A percentile compares a stretch with the other conserved stretches of the same genome.
Conservation (phyloP, 1,284 basidiomycete genomes). For the Rhodotorula mucilaginosa region DNA sequence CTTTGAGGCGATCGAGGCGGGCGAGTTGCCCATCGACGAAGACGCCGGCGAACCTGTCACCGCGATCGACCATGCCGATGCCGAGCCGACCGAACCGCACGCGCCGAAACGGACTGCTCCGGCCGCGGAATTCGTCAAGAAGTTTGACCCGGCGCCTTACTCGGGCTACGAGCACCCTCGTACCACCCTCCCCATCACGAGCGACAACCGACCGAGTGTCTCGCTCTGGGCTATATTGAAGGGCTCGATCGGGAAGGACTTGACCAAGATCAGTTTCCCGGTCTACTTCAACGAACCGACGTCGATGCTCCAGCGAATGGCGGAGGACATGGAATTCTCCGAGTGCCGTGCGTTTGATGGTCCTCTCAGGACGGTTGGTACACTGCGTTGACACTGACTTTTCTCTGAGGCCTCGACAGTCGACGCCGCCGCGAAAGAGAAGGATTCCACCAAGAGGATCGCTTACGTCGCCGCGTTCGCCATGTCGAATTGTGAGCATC, state of each 20-base stretch:
- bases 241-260: slow-evolving; percentile 91
- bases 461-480: slow-evolving; percentile 96
- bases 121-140: slow-evolving; percentile 35
- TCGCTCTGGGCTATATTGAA: slow-evolving; percentile 96
- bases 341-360: slow-evolving; percentile 68
- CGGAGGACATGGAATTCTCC: slow-evolving; percentile 71
- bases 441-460: slow-evolving; percentile 75
- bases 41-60: slow-evolving; percentile 12
- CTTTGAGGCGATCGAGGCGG: slow-evolving; percentile 91
- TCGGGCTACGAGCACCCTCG: slow-evolving; percentile 69
- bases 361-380: background rate
- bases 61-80: slow-evolving; percentile 18
- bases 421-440: slow-evolving; percentile 75
- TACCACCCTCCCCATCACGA: slow-evolving; percentile 64
- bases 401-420: slow-evolving; percentile 53
- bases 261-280: slow-evolving; percentile 71
- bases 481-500: slow-evolving; percentile 73
- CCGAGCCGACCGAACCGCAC: slow-evolving; percentile 11
- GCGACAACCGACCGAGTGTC: slow-evolving; percentile 81
- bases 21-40: slow-evolving; percentile 66
- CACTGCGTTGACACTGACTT: background rate
- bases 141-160: slow-evolving; percentile 59
- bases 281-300: slow-evolving; percentile 83
- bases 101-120: slow-evolving; percentile 34
- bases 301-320: slow-evolving; percentile 75